These are phyloP conservation scores for Wickerhamomyces strasburgensis DNA, from an alignment of 805 yeast genomes.

Conservation along the genomic window DNA sequence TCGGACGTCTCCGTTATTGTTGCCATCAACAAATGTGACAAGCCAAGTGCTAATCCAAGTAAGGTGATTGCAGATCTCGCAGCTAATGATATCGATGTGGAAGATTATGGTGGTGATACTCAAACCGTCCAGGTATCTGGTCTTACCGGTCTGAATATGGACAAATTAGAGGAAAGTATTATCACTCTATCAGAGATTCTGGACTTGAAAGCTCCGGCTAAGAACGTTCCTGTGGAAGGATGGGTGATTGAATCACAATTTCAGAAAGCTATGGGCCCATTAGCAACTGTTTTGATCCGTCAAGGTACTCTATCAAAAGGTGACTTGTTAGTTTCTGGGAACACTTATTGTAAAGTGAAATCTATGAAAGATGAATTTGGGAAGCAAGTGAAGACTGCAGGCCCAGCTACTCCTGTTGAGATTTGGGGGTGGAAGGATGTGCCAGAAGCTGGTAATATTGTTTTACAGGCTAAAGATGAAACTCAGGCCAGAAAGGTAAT, in stretches of 20 bases:
- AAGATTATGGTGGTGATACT: slow-evolving; percentile 92
- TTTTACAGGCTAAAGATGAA: slow-evolving; percentile 73
- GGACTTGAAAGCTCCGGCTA: slow-evolving; percentile 64
- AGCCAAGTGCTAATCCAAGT: slow-evolving; percentile 67
- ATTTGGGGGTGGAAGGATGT: slow-evolving; percentile 91
- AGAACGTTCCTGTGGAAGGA: slow-evolving; percentile 60
- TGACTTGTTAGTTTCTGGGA: slow-evolving; percentile 75
- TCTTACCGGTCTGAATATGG: slow-evolving; percentile 85
- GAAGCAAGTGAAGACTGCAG: slow-evolving; percentile 55
- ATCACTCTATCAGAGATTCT: slow-evolving; percentile 77
- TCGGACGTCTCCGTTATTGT: slow-evolving; percentile 82
- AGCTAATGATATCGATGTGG: slow-evolving; percentile 73
- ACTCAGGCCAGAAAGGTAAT: slow-evolving; percentile 70
- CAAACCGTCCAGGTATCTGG: slow-evolving; percentile 88
- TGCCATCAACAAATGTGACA: slow-evolving; percentile 90
- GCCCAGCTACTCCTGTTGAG: slow-evolving; percentile 88
- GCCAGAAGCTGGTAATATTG: slow-evolving; percentile 87
- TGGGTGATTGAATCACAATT: slow-evolving; percentile 85
- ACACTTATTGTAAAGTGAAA: slow-evolving; percentile 78
- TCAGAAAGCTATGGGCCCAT: slow-evolving; percentile 75
- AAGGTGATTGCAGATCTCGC: slow-evolving; percentile 76
- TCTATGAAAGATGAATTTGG: slow-evolving; percentile 74
- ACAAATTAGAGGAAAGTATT: slow-evolving; percentile 82
- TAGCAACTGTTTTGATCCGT: slow-evolving; percentile 78
- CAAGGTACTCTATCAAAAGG: slow-evolving; percentile 75